Evolutionary conservation across 371 early-diverging fungal genomes (phyloP), one percentile per base, ranked within the genome.

Genomic region (Basidiobolus meristosporus): DNA sequence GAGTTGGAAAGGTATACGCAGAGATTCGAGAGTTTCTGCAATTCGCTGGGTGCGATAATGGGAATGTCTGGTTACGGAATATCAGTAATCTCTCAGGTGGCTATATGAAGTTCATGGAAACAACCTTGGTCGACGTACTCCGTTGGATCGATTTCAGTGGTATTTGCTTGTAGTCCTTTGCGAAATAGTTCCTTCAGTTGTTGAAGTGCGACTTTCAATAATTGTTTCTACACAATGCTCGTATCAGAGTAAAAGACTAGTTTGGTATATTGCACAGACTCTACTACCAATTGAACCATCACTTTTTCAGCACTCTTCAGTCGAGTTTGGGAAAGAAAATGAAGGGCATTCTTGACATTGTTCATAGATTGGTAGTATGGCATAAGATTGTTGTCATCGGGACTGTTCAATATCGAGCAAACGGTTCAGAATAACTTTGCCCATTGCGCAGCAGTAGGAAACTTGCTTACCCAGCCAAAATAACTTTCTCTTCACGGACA

Each of bases 1-100:
- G 69, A 69, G 22, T 69, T 57, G 20, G 66, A 53, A 20, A 78
- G 61, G 38, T 77, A 74, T 0, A 68, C 72, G 0, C 73, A 70
- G 32, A 78, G 47, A 51, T 65, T 70, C 22, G 68, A 65, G 36
- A 78, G 53, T 38, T 69, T 55, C 47, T 42, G 58, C 38, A 50
- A 54, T 34, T 48, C 43, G 20, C 45, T 62, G 31, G 39, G 47
- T 7, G 55, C 51, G 18, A 49, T 53, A 17, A 48, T 54, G 32
- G 56, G 56, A 6, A 61, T 54, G 14, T 62, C 58, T 4, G 44
- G n/a, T n/a, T n/a, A n/a, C n/a, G n/a, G n/a, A n/a, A n/a, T n/a
- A n/a, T n/a, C n/a, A n/a, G n/a, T n/a, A n/a, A n/a, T n/a, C n/a
- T n/a, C n/a, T n/a, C n/a, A n/a, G n/a, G n/a, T n/a, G n/a, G n/a